Evolutionary conservation across 192 early-diverging fungal genomes (phyloP).

Genomic region (Kickxella alabastrina): DNA sequence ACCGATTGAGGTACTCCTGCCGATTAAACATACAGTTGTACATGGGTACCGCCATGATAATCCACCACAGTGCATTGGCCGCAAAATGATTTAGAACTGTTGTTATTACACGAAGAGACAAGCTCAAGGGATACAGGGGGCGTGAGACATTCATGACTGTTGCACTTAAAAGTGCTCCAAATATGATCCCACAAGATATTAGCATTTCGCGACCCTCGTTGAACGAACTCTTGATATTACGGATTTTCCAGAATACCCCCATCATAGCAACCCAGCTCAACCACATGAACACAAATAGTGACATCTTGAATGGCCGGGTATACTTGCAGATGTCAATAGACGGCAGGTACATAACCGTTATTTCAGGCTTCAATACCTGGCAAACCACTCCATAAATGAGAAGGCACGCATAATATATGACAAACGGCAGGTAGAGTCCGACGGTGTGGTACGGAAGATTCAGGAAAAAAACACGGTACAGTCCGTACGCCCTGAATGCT

Average conservation of each 20-base stretch:
- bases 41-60: slow-evolving; percentile 32
- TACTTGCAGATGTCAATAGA: slow-evolving; percentile 29
- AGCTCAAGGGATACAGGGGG: slow-evolving; percentile 15
- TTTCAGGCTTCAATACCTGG: slow-evolving; percentile 3
- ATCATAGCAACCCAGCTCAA: slow-evolving; percentile 27
- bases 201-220: slow-evolving; percentile 43
- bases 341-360: slow-evolving; percentile 19
- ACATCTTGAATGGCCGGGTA: slow-evolving; percentile 18
- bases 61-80: slow-evolving; percentile 35
- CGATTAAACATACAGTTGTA: slow-evolving; percentile 21
- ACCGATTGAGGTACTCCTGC: slow-evolving; percentile 18
- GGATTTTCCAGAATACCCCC: slow-evolving; percentile 31
- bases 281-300: slow-evolving; percentile 38
- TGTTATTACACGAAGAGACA: slow-evolving; percentile 16
- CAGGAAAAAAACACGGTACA: slow-evolving; percentile 30
- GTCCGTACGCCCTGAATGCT: slow-evolving; percentile 22
- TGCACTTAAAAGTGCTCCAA: slow-evolving; percentile 20
- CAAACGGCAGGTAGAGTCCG: slow-evolving; percentile 30
- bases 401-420: slow-evolving; percentile 5
- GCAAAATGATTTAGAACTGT: slow-evolving; percentile 36
- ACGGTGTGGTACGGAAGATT: slow-evolving; percentile 27
- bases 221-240: slow-evolving; percentile 47
- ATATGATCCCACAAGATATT: slow-evolving; percentile 15
- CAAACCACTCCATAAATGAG: slow-evolving; percentile 25
- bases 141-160: slow-evolving; percentile 31